A percentile compares a stretch with the other conserved stretches of the same genome.
Evolutionary conservation across 805 yeast species (phyloP).

Genomic region (Saturnispora gosingensis): DNA sequence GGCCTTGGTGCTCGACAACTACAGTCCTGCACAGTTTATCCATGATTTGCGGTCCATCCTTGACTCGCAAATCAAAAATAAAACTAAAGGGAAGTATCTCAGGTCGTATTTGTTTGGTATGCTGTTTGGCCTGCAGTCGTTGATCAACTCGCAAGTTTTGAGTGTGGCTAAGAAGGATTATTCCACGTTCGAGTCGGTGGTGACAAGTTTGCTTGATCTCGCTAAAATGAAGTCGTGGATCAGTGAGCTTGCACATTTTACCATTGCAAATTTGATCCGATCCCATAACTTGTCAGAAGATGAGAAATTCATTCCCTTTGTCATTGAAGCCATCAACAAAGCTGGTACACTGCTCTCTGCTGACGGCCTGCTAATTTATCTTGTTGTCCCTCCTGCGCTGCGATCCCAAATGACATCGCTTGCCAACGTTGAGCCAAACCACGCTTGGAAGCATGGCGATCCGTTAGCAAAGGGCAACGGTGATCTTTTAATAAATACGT

Average conservation of each 20-base stretch:
- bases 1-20: constrained; percentile 15
- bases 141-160: constrained; percentile 47
- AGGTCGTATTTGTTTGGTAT: constrained; percentile 74
- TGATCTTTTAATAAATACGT: constrained; percentile 47
- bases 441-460: constrained; percentile 59
- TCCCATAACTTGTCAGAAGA: constrained; percentile 16
- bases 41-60: constrained; percentile 29
- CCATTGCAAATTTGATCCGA: constrained; percentile 49
- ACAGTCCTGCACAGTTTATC: constrained; percentile 33
- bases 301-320: constrained; percentile 12
- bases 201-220: constrained; percentile 44
- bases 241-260: constrained; percentile 69
- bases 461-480: constrained; percentile 70
- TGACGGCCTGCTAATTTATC: constrained; percentile 72
- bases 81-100: constrained; percentile 71
- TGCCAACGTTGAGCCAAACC: constrained; percentile 14
- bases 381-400: constrained; percentile 36
- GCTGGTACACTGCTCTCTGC: constrained; percentile 52
- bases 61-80: constrained; percentile 29
- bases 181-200: constrained; percentile 28
- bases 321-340: constrained; percentile 38
- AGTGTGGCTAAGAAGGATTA: constrained; percentile 13
- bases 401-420: constrained; percentile 14
- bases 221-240: constrained; percentile 72
- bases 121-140: constrained; percentile 72